Evolutionary conservation across 306 rosid species (phyloP).

Genomic region (Medicago ruthenica): DNA sequence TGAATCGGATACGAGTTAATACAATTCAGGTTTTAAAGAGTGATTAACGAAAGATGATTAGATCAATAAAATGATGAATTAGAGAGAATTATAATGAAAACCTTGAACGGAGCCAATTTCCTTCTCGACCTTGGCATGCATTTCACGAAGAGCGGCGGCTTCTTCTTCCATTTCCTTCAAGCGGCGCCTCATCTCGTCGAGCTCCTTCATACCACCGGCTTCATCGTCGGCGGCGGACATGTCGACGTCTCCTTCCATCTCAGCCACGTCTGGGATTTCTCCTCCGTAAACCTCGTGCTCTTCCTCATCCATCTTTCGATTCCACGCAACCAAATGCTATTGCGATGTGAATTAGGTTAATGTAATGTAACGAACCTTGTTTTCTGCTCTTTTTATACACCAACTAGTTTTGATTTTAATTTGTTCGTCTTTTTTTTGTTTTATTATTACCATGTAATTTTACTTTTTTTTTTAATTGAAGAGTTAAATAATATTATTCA

Average conservation of each 20-base stretch:
- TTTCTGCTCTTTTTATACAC: background rate
- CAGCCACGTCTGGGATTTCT: slow-evolving; percentile 87
- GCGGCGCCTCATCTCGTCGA: slow-evolving; percentile 93
- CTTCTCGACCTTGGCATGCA: slow-evolving; percentile 98
- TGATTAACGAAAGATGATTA: background rate
- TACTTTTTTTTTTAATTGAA: too few species aligned
- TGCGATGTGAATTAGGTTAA: background rate
- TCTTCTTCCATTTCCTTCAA: slow-evolving; percentile 97
- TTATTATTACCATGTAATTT: too few species aligned
- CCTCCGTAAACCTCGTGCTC: slow-evolving; percentile 98
- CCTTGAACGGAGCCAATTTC: slow-evolving; percentile 97
- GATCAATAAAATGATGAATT: background rate
- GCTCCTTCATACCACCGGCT: slow-evolving; percentile 85
- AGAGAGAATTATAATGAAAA: slow-evolving; percentile 27
- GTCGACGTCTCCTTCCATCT: slow-evolving; percentile 75
- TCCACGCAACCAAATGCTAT: background rate
- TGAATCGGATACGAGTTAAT: background rate
- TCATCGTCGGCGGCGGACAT: slow-evolving; percentile 84
- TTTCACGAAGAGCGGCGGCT: slow-evolving; percentile 95
- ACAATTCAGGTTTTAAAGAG: background rate
- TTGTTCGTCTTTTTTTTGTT: too few species aligned
- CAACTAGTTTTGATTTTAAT: too few species aligned
- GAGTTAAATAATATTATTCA: too few species aligned
- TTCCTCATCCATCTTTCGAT: slow-evolving; percentile 75
- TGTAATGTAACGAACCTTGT: too few species aligned